Evolutionary conservation across 495 filamentous ascomycete genomes (phyloP), one percentile per base, ranked within the genome.

Genomic region (Hypoxylon fragiforme): DNA sequence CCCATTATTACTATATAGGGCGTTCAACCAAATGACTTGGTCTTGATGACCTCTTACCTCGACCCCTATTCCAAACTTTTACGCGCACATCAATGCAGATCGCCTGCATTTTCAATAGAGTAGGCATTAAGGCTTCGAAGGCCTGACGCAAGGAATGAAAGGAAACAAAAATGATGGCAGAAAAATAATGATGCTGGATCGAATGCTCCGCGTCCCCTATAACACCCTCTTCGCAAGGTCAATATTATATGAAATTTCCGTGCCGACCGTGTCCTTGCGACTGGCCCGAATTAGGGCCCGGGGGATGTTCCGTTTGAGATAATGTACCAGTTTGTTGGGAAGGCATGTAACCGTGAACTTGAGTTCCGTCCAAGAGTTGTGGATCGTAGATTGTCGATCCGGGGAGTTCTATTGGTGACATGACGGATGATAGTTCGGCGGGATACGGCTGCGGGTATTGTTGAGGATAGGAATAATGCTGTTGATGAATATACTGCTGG

Each of bases 381-480:
- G 58, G 47, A 28, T 44, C 50, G 46, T 58, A 44, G 39, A 51
- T 56, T 15, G 36, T 57, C 47, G 68, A 48, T 14, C 46, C 58
- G 0, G 65, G 52, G 14, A 65, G 44, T 22, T 68, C 65, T 15
- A 55, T 51, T 13, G 55, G 58, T 11, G 49, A 31, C 12, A 46
- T 57, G 18, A 48, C 21, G n/a, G 37, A 52, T 4, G 65, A 43
- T 1, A 68, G 32, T 24, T 68, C 65, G 9, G 52, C 49, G 22
- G 49, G 58, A 26, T 60, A 60, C 16, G 22, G 59, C 18, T 52
- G 54, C 7, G 56, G 44, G 14, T 66, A 66, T 40, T 46, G 45
- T 13, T 49, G 52, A 1, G 53, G 34, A 30, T 64, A 62, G n/a
- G n/a, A n/a, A n/a, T n/a, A n/a, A n/a, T n/a, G n/a, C n/a, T n/a